phyloP scores from a whole-genome alignment of 1,284 basidiomycete genomes.

The Anthracocystis setariae region DNA sequence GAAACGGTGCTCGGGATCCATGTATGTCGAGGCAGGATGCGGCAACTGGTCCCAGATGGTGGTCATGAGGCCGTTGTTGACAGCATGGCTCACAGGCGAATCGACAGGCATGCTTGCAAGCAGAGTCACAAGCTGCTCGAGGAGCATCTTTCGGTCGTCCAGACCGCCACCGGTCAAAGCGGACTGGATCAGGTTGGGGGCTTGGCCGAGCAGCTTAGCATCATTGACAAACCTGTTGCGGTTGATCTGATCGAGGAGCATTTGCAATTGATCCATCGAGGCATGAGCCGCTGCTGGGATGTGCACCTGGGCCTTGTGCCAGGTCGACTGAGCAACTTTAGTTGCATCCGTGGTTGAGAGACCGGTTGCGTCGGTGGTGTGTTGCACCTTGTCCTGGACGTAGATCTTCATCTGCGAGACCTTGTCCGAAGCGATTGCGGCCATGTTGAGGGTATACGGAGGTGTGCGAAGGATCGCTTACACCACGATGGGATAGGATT shows the following conservation, averaged over 20 bases:
- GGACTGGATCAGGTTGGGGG: constrained; percentile 25
- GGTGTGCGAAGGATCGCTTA: background rate
- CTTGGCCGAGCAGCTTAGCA: constrained; percentile 39
- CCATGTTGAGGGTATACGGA: constrained; percentile 11
- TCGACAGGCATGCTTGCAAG: constrained; percentile 51
- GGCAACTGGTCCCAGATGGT: constrained; percentile 72
- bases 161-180: constrained; percentile 34
- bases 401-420: constrained; percentile 30
- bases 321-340: constrained; percentile 16
- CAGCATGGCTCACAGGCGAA: constrained; percentile 32
- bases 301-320: constrained; percentile 25
- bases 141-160: constrained; percentile 57
- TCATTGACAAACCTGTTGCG: constrained; percentile 37
- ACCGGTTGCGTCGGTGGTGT: constrained; percentile 33
- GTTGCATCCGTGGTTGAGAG: constrained; percentile 22
- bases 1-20: constrained; percentile 70
- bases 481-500: background rate
- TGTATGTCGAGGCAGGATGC: constrained; percentile 77
- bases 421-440: constrained; percentile 21
- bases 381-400: constrained; percentile 31
- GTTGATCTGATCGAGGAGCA: constrained; percentile 27
- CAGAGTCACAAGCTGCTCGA: constrained; percentile 52
- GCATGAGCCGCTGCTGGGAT: constrained; percentile 3
- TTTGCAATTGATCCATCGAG: constrained; percentile 19
- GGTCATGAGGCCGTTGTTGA: constrained; percentile 43